Base-by-base conservation (phyloP, 2,329 filamentous ascomycete species). In the Cryphonectria naterciae region DNA sequence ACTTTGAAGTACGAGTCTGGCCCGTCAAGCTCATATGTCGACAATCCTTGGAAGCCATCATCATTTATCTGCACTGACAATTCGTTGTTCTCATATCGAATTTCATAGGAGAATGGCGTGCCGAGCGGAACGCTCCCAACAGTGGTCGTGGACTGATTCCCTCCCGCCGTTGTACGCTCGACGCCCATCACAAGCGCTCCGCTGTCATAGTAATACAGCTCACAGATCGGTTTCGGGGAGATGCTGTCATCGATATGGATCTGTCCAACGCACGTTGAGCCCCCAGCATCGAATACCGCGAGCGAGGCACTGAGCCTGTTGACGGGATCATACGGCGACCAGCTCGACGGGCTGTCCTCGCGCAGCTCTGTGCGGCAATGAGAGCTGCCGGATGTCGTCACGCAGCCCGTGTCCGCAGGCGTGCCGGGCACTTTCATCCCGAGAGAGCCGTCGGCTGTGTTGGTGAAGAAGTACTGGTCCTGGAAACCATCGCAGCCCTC, bases 341-440 rank as follows among this genome's bases (percentile, higher is more conserved):
- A 79, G 65, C 72, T 76, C 2, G 65, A 76, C 1, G 80, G 80
- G 41, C 66, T 75, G 22, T 67, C 70, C 75, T 84, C 82, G 25
- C 81, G 81, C 17, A 84, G 75, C 74, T 84, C 82, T 13, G 80
- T 82, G 39, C 81, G 81, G 74, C 82, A 83, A 73, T 84, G 82
- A 62, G 79, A 69, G 74, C 80, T 82, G 75, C 82, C 78, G 1
- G 77, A 72, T 0, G 82, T 83, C 2, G 78, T 83, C 10, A 82
- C 81, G 71, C 81, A 83, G 10, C 74, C 75, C 1, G 79, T 74
- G 41, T 68, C 74, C 22, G 73, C 72, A 1, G 78, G 75, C 13
- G 78, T 79, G 11, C 81, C 80, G 1, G 81, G 80, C 1, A 83
- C 81, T 74, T 80, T 81, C 77, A 82, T 79, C 32, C 82, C 79